phyloP scores from a whole-genome alignment of 169 alveolate genomes.

The Plasmodium blacklocki region DNA sequence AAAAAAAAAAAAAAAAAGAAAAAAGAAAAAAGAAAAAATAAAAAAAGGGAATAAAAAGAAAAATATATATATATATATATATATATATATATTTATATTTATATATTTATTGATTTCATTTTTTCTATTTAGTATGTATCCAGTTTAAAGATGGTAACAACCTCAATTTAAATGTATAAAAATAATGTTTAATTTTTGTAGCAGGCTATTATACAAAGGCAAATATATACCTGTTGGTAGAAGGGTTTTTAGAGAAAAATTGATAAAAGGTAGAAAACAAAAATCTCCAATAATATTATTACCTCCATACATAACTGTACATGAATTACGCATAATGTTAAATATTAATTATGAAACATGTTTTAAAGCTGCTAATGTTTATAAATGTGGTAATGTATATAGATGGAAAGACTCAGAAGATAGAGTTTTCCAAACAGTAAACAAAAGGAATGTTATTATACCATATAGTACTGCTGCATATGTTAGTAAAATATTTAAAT shows the following conservation, averaged over 20 bases:
- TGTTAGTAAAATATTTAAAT: slow-evolving; percentile 81
- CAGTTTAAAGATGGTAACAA: neutral
- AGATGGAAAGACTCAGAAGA: slow-evolving; percentile 85
- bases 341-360: slow-evolving; percentile 80
- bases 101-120: neutral
- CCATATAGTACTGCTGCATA: slow-evolving; percentile 85
- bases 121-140: neutral
- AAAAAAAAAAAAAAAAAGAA: too few relatives aligned
- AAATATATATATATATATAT: too few relatives aligned
- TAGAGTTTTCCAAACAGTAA: slow-evolving; percentile 80
- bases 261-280: slow-evolving; percentile 81
- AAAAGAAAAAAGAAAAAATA: too few relatives aligned
- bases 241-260: slow-evolving; percentile 80
- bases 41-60: too few relatives aligned
- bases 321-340: slow-evolving; percentile 84
- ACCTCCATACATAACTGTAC: slow-evolving; percentile 84
- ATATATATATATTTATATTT: too few relatives aligned
- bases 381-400: slow-evolving; percentile 78
- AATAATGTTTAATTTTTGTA: slow-evolving; percentile 26
- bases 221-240: slow-evolving; percentile 84
- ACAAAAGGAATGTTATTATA: slow-evolving; percentile 83
- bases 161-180: slow-evolving; percentile 11
- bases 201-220: slow-evolving; percentile 78
- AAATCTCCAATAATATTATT: slow-evolving; percentile 85
- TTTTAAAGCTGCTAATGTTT: slow-evolving; percentile 80